A percentile compares a stretch with the other conserved stretches of the same genome.
Evolutionary conservation across 345 rosid genomes (phyloP).

Genomic region (Melaleuca alternifolia): DNA sequence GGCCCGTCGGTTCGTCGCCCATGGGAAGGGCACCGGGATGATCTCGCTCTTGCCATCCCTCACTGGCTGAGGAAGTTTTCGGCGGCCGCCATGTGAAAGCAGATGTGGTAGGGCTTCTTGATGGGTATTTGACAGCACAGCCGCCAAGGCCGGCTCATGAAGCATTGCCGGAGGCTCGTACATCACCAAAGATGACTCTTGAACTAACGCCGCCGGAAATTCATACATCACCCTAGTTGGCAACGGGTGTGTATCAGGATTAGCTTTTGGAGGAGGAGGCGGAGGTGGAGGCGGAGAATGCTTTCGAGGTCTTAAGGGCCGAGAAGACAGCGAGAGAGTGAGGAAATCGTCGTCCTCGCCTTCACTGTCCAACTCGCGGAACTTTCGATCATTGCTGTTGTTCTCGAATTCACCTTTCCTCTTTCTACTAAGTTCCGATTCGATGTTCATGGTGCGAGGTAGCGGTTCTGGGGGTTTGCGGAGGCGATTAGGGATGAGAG

Average conservation of each 20-base stretch:
- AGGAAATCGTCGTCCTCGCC: neutral
- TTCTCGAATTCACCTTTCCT: neutral
- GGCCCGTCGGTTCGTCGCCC: constrained; percentile 22
- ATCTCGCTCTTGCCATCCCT: constrained; percentile 15
- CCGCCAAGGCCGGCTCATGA: neutral
- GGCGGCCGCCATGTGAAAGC: neutral
- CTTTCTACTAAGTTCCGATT: neutral
- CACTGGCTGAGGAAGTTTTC: neutral
- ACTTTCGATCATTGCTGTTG: neutral
- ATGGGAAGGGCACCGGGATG: constrained; percentile 14
- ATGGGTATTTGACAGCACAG: neutral
- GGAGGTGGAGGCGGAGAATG: neutral
- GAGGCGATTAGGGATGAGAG: neutral
- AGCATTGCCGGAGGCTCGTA: neutral
- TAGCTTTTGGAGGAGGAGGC: neutral
- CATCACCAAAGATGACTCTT: neutral
- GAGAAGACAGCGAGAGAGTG: neutral
- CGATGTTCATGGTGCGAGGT: neutral
- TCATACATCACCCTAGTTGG: neutral
- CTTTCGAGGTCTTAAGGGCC: neutral
- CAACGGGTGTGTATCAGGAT: neutral
- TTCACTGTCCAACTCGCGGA: neutral
- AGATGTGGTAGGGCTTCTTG: neutral
- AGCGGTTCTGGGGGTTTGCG: neutral
- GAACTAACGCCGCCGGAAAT: neutral